Evolutionary conservation across 805 yeast species (phyloP), one percentile per base, ranked within the genome.

Genomic region (Saccharomyces eubayanus): DNA sequence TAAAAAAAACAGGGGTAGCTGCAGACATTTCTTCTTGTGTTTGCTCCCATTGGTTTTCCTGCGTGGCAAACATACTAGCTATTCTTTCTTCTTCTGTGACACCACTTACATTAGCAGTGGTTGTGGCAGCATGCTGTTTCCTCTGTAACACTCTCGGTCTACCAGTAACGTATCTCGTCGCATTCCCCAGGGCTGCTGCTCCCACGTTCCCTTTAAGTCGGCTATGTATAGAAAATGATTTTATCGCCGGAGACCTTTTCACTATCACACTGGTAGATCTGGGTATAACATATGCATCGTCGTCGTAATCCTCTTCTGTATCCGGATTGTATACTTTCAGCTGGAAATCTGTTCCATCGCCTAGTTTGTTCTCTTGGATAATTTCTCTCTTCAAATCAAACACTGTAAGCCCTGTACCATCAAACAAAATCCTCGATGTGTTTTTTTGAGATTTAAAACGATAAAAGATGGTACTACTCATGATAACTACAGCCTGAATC

Each of bases 331-430:
- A 87, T 16, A 94, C 64, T 47, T 80, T 72, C 43, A 94, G 72
- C 65, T 89, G 94, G 62, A 91, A 90, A 65, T 89, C 96, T 2
- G 84, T 80, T 1, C 96, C 95, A 55, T 83, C 84, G 5, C 91
- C 89, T 14, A 94, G 75, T 61, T 83, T 87, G 69, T 91, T 92
- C 43, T 83, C 88, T 20, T 78, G 70, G 46, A 94, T 86, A 51
- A 94, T 89, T 61, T 94, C 98, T 57, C 92, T 83, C 71, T 94
- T 94, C 56, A 94, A 74, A 65, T 94, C 99, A 72, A 92, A 94
- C 1, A 91, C 96, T 1, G 96, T 89, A 46, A 94, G 82, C 29
- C 98, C 97, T 0, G 99, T 92, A 21, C 99, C 99, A 68, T 94
- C 99, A 66, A 94, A 94, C 48, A 84, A 78, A 28, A 94, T 81